A percentile compares a stretch with the other conserved stretches of the same genome.
Conservation (phyloP, 2,329 filamentous ascomycete genomes). For the Trichoderma sp. region DNA sequence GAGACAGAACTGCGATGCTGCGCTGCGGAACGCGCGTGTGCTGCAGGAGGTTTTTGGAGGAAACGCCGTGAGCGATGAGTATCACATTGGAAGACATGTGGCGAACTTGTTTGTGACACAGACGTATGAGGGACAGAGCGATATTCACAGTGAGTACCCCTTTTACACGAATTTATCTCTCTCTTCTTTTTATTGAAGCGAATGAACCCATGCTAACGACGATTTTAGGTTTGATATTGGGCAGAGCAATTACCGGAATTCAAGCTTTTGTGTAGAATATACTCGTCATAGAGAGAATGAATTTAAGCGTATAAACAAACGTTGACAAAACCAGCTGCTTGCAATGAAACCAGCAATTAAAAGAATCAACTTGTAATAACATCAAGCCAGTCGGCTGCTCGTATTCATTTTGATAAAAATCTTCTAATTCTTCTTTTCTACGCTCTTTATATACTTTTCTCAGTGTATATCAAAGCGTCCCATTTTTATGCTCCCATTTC, state of each 20-base stretch:
- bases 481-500: not conserved
- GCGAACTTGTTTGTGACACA: conserved; percentile 96
- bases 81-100: conserved; percentile 91
- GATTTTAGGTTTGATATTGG: conserved; percentile 65
- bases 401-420: not conserved
- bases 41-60: conserved; percentile 97
- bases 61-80: conserved; percentile 98
- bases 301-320: not conserved
- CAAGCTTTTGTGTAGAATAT: conserved; percentile 71
- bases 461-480: not conserved
- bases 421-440: not conserved
- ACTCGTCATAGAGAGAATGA: not conserved
- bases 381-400: not conserved
- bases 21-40: conserved; percentile 75
- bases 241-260: conserved; percentile 71
- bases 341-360: not conserved
- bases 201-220: conserved; percentile 34
- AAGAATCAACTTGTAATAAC: not conserved
- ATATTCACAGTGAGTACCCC: conserved; percentile 81
- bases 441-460: not conserved
- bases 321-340: not conserved
- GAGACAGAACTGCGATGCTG: conserved; percentile 93
- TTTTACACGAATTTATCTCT: too few species aligned
- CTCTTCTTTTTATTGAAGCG: not conserved
- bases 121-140: conserved; percentile 97